Conservation (phyloP, 176 grass and related monocot genomes). For the Saccharum spontaneum region DNA sequence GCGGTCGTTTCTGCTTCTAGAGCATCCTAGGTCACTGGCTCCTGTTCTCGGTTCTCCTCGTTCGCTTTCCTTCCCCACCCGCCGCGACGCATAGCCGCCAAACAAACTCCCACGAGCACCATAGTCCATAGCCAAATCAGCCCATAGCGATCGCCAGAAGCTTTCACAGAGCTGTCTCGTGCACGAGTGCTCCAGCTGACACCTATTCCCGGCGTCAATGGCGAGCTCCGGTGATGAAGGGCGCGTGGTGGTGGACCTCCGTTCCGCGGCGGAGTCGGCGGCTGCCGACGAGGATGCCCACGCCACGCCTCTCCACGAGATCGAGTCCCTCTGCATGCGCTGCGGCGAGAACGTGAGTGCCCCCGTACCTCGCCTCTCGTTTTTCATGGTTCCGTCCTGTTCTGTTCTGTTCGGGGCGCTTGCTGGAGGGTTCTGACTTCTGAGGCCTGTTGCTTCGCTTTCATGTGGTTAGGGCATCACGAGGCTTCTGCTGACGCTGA, state of each 20-base stretch:
- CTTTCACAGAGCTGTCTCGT: not conserved
- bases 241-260: slow-evolving; percentile 53
- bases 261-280: slow-evolving; percentile 66
- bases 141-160: not conserved
- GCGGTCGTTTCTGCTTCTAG: slow-evolving; percentile 16
- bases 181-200: not conserved
- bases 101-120: not conserved
- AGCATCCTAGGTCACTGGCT: slow-evolving; percentile 30
- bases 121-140: not conserved
- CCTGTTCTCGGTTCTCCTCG: not conserved
- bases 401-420: not conserved
- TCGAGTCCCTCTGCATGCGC: slow-evolving; percentile 98
- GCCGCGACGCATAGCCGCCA: slow-evolving; percentile 29
- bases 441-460: not conserved
- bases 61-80: not conserved
- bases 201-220: slow-evolving; percentile 26
- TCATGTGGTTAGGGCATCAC: slow-evolving; percentile 58
- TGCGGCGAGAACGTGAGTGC: slow-evolving; percentile 77
- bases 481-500: slow-evolving; percentile 72
- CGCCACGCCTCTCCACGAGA: slow-evolving; percentile 65
- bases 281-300: slow-evolving; percentile 41
- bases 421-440: slow-evolving; percentile 1
- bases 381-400: not conserved
- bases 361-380: not conserved
- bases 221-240: slow-evolving; percentile 47